phyloP scores from a whole-genome alignment of 352 stramenopile genomes.

The Phytophthora nicotianae region DNA sequence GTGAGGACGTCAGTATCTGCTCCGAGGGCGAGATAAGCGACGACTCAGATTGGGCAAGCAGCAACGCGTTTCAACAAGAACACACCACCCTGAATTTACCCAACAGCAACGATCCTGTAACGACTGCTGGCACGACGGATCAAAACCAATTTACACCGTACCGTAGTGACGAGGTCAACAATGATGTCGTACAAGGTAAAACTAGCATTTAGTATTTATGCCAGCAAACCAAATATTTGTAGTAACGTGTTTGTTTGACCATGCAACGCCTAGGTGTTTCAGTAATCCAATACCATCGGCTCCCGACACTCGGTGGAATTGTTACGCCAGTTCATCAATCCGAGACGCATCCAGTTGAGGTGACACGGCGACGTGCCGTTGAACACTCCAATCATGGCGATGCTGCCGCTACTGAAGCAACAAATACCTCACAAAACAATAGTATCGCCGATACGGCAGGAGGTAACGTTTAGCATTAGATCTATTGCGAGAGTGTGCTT shows the following conservation, averaged over 20 bases:
- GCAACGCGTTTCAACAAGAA: background rate
- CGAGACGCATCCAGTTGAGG: background rate
- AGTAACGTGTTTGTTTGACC: background rate
- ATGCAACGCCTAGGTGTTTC: background rate
- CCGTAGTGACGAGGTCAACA: background rate
- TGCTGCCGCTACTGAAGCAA: background rate
- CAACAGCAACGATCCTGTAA: background rate
- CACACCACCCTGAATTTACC: background rate
- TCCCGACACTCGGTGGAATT: background rate
- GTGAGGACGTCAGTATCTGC: background rate
- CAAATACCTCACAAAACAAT: background rate
- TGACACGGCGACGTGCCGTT: background rate
- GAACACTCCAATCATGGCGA: background rate
- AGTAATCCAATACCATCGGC: background rate
- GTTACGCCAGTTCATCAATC: background rate
- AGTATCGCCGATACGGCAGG: background rate
- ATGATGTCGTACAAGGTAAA: background rate
- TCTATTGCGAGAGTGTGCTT: background rate
- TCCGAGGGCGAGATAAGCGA: background rate
- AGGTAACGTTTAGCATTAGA: background rate
- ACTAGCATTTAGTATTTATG: background rate
- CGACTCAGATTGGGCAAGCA: background rate
- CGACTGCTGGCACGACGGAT: background rate
- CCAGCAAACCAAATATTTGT: background rate
- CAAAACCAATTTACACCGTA: background rate